Evolutionary conservation across 306 rosid species (phyloP).

Genomic region (Dryas alaskensis): DNA sequence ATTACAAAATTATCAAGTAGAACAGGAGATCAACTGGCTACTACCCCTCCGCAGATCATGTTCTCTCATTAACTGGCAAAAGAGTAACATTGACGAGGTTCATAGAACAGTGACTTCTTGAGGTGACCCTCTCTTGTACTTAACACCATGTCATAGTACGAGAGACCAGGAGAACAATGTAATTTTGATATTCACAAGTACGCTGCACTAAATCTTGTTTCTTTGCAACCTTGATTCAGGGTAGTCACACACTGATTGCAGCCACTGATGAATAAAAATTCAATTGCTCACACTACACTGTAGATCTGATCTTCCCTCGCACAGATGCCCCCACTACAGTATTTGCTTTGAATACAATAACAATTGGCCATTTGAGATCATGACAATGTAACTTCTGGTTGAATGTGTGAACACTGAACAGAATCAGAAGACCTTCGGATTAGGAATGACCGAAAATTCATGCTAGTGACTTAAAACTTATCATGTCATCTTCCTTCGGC

Average conservation of each 20-base stretch:
- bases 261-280: not conserved
- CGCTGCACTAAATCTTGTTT: not conserved
- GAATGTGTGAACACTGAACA: conserved; percentile 1
- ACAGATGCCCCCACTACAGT: not conserved
- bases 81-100: not conserved
- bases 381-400: not conserved
- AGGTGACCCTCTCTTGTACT: not conserved
- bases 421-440: not conserved
- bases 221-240: not conserved
- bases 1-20: not conserved
- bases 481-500: conserved; percentile 2
- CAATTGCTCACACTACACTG: not conserved
- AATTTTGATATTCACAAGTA: not conserved
- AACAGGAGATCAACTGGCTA: not conserved
- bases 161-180: not conserved
- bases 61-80: not conserved
- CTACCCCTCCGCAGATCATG: not conserved
- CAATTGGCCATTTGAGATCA: not conserved
- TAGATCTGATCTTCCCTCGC: not conserved
- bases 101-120: not conserved
- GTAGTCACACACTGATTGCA: not conserved
- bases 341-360: not conserved
- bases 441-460: not conserved
- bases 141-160: not conserved
- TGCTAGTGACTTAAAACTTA: not conserved